Evolutionary conservation across 495 filamentous ascomycete species (phyloP), one percentile per base, ranked within the genome.

Genomic region (Xylaria longipes): DNA sequence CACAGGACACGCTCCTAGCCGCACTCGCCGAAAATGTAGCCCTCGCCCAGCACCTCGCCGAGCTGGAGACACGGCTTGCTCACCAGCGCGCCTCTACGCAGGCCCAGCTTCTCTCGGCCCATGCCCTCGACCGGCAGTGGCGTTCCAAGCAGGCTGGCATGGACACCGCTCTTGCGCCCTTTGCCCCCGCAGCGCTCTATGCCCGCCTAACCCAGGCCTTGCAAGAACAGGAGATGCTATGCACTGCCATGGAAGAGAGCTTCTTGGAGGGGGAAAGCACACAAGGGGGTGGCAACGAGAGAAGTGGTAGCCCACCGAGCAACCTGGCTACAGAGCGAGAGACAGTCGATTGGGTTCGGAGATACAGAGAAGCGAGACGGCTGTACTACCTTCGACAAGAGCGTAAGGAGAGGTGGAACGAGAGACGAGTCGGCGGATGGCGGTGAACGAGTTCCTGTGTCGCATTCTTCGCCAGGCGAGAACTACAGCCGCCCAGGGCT

Each of bases 341-440:
- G 83, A 89, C 91, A 65, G 81, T 83, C 20, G 95, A 97, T 74
- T 97, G 94, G 90, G 89, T 96, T 46, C 86, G 90, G 73, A 82
- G 93, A 76, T 91, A 95, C 74, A 84, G 93, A 70, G 93, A 91
- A 68, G 91, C 91, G 52, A 92, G 90, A 77, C 92, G 91, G 72
- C 80, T 90, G 71, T 89, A 91, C 67, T 94, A 93, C 71, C 85
- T 93, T 17, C 84, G 93, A 57, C 89, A 88, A 75, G 95, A 97
- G 83, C 87, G 92, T 66, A 95, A 92, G 80, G 93, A 93, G 73
- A 84, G 95, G 76, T 97, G 95, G 95, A 94, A 97, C 84, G 95
- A 97, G 80, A 94, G 95, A 33, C 87, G 95, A 70, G 94, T 97
- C 68, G 94, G 95, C 1, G 95, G 95, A 0, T 97, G 95, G 95